Evolutionary conservation across 495 filamentous ascomycete species (phyloP), one percentile per base, ranked within the genome.

Genomic region (Aspergillus diversus): DNA sequence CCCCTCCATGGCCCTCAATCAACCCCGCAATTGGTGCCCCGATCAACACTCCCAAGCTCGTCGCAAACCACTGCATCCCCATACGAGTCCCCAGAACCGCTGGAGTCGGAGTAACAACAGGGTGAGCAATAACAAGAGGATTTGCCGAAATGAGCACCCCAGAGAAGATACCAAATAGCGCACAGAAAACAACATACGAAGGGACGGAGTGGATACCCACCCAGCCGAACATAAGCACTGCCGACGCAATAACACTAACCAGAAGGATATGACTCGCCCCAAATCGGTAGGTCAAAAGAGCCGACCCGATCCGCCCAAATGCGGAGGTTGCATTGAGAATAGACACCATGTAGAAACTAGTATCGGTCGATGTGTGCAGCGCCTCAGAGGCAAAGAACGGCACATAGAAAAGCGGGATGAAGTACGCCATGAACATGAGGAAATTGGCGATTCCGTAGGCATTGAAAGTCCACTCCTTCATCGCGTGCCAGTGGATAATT

Each of bases 341-440:
- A 0, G 88, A 75, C 5, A 91, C 65, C 7, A 92, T 70, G 64
- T 92, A 92, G 13, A 74, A 78, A 8, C 86, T 77, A 0, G 91
- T 74, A 8, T 64, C 64, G 0, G 63, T 11, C n/a, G 75, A 73
- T 82, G 91, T 87, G 15, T 87, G 88, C 37, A 81, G 67, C 37
- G 71, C 55, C 5, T 55, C 54, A 56, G 73, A 61, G 0, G 85
- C 88, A 53, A 85, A 75, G 16, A 86, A 73, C 34, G 86, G 82
- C 50, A 92, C 76, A 63, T 84, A 91, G 70, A 86, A 88, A 73
- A 90, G 84, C 0, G 89, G 89, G 12, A 89, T 65, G 69, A 87
- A 89, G 62, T 88, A 80, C 39, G 87, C 89, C 63, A 84, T 81
- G 73, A 87, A 88, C 72, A 88, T 87, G 39, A 90, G 76, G 70